phyloP scores from a whole-genome alignment of 2,329 filamentous ascomycete species.

The Alternaria sp. region DNA sequence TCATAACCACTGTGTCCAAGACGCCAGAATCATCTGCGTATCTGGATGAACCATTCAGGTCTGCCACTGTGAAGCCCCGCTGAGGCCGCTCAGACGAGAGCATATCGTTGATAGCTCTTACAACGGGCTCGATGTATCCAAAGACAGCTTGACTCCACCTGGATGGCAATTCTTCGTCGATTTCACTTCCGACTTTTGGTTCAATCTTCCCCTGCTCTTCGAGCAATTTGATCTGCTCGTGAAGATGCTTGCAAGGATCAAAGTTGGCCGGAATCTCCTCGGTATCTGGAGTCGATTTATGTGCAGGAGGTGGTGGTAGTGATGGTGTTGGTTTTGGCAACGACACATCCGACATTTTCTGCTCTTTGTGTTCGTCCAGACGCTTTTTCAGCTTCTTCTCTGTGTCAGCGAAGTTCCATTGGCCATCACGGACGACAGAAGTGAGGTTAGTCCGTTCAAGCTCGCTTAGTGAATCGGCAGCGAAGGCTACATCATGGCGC shows the following conservation, averaged over 20 bases:
- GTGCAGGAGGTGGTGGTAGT: neutral
- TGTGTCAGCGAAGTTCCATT: neutral
- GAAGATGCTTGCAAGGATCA: conserved; percentile 11
- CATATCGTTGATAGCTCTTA: conserved; percentile 1
- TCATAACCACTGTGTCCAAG: neutral
- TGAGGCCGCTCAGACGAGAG: neutral
- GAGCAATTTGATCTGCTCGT: neutral
- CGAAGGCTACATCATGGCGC: neutral
- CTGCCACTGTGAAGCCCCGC: neutral
- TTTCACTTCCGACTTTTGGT: neutral
- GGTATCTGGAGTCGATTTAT: neutral
- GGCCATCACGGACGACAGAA: neutral
- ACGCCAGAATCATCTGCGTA: neutral
- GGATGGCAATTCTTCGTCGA: neutral
- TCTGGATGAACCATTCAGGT: neutral
- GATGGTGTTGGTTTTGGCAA: neutral
- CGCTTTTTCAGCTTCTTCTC: neutral
- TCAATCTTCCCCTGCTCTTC: neutral
- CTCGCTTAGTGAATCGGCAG: neutral
- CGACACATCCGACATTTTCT: neutral
- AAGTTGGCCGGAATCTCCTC: neutral
- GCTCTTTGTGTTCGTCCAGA: neutral
- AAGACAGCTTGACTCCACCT: neutral
- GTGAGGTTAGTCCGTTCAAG: neutral
- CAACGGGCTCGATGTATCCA: conserved; percentile 2